Conservation (phyloP, 208 protist species). For the Leishmania lainsoni region DNA sequence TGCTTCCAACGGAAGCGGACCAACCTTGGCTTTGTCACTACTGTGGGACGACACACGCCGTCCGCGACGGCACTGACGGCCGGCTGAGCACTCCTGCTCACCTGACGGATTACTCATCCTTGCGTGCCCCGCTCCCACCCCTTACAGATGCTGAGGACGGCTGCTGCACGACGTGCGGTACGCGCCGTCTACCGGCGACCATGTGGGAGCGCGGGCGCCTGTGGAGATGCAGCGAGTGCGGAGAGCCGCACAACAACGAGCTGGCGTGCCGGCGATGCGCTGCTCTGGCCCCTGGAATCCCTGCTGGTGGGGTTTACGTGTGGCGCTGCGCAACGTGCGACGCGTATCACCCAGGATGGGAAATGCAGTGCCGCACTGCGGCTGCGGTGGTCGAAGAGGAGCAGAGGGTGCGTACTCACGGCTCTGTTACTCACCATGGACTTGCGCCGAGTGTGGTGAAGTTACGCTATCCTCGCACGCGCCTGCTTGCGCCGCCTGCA, state of each 20-base stretch:
- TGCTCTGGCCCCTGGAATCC: conserved; percentile 43
- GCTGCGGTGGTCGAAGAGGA: conserved; percentile 36
- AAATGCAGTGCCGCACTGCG: conserved; percentile 31
- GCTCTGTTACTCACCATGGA: conserved; percentile 52
- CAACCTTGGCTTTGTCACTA: conserved; percentile 43
- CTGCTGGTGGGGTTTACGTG: conserved; percentile 30
- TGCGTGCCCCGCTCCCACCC: not conserved
- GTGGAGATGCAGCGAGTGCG: conserved; percentile 53
- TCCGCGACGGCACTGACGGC: conserved; percentile 8
- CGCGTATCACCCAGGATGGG: conserved; percentile 42
- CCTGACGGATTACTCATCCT: not conserved
- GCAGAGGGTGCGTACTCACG: not conserved
- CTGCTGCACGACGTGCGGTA: conserved; percentile 41
- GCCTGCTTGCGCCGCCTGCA: conserved; percentile 42
- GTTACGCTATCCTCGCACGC: conserved; percentile 41
- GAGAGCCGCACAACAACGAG: conserved; percentile 26
- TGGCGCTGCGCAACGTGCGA: conserved; percentile 55
- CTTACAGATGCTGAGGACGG: not conserved
- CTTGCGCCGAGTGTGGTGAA: conserved; percentile 45
- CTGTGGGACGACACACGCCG: conserved; percentile 32
- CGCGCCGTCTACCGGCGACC: conserved; percentile 29
- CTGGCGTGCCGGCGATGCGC: conserved; percentile 47
- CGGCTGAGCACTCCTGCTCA: not conserved
- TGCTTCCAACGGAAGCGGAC: conserved; percentile 43
- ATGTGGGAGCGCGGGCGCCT: conserved; percentile 39